A percentile compares a stretch with the other conserved stretches of the same genome.
These are phyloP conservation scores for Pelargonium hybrid DNA, from an alignment of 441 rosid genomes.

Conservation along the genomic window DNA sequence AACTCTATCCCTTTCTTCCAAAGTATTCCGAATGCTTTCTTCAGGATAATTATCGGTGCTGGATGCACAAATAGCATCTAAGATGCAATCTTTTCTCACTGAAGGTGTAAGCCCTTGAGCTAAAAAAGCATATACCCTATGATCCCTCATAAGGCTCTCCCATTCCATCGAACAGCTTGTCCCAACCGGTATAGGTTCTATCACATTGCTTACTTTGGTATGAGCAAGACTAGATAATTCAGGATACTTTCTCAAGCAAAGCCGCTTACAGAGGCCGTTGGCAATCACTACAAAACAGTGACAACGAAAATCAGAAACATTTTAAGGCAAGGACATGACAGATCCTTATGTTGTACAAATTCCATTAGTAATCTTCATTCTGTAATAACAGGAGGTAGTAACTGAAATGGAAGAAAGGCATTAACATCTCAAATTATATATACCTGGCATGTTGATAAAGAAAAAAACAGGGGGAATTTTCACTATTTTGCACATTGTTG, in stretches of 20 bases:
- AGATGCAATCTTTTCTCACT: slow-evolving; percentile 21
- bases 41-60: slow-evolving; percentile 32
- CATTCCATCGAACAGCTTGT: slow-evolving; percentile 16
- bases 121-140: slow-evolving; percentile 28
- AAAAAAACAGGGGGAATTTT: not conserved
- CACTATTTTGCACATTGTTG: not conserved
- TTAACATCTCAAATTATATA: not conserved
- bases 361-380: not conserved
- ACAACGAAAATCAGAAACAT: not conserved
- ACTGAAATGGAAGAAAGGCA: not conserved
- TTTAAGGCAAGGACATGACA: not conserved
- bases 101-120: slow-evolving; percentile 22
- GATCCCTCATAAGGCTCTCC: slow-evolving; percentile 20
- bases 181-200: slow-evolving; percentile 19
- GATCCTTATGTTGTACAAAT: not conserved
- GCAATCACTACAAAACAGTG: slow-evolving; percentile 23
- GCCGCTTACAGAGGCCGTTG: slow-evolving; percentile 23
- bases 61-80: slow-evolving; percentile 27
- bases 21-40: slow-evolving; percentile 27
- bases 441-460: not conserved
- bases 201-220: slow-evolving; percentile 13
- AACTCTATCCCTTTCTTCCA: slow-evolving; percentile 26
- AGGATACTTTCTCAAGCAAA: slow-evolving; percentile 26
- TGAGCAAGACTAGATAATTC: slow-evolving; percentile 17
- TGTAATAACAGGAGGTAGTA: not conserved